A percentile compares a stretch with the other conserved stretches of the same genome.
Conservation (phyloP, 345 rosid genomes). For the Acer campestre region DNA sequence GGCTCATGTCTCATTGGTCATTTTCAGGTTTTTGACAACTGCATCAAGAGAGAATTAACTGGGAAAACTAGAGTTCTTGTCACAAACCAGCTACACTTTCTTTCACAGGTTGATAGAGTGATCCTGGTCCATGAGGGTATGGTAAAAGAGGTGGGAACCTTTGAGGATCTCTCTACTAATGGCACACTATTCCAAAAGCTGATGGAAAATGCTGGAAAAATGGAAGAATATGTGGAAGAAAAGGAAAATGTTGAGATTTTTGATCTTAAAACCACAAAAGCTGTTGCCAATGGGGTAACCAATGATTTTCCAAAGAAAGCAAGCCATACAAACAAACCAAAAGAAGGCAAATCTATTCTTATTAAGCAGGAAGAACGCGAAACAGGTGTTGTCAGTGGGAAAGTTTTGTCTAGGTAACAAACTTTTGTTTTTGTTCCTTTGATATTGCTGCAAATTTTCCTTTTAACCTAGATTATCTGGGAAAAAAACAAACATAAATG, state of each 20-base stretch:
- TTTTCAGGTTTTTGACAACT: conserved; percentile 90
- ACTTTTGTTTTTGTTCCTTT: background rate
- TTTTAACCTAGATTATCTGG: background rate
- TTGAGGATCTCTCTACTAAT: conserved; percentile 73
- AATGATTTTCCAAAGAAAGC: conserved; percentile 45
- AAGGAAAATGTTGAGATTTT: conserved; percentile 49
- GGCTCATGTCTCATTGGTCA: conserved; percentile 13
- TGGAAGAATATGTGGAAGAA: conserved; percentile 91
- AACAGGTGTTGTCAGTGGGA: conserved; percentile 89
- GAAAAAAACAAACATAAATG: background rate
- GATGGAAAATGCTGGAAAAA: conserved; percentile 99
- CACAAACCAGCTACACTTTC: conserved; percentile 98
- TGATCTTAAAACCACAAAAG: conserved; percentile 49
- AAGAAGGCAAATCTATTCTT: conserved; percentile 84
- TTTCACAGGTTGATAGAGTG: conserved; percentile 93
- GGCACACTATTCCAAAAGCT: conserved; percentile 81
- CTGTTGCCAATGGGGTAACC: conserved; percentile 58
- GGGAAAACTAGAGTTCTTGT: conserved; percentile 95
- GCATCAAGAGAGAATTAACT: conserved; percentile 79
- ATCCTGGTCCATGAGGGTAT: conserved; percentile 88
- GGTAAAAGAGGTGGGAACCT: conserved; percentile 95
- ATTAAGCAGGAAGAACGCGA: conserved; percentile 97
- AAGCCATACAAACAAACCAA: conserved; percentile 40
- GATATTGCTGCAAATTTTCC: background rate
- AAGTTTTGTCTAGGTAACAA: conserved; percentile 70